Base-by-base conservation (phyloP, 305 asterid species). In the Fraxinus velutina region DNA sequence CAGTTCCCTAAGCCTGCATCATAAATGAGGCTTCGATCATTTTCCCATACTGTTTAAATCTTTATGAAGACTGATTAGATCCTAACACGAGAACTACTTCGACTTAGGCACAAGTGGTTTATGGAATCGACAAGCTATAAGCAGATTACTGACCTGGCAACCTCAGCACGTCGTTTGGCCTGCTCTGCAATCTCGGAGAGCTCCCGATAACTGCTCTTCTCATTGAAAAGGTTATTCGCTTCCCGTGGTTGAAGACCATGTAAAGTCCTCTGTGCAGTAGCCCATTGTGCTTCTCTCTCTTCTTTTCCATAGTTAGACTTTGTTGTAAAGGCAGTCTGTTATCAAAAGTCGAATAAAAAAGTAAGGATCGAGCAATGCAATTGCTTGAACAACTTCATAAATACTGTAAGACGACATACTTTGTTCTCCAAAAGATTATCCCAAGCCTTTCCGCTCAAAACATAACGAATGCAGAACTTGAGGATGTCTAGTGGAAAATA, bases 381-480 rank as follows among this genome's bases (percentile, higher is more conserved):
- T 42, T 15, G 9, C 37, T 27, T 27, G 37, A 39, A 72, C 32
- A 76, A 55, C 27, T 39, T 22, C 1, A 50, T 71, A 37, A 13
- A 44, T 37, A 73, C 44, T 44, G 37, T 55, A 27, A 5, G 77
- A 32, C 60, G 6, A 73, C 52, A 21, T 81, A 90, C 92, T 89
- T 81, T 88, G 75, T 86, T 86, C 86, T 90, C 91, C 80, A 90
- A 79, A 27, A 90, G 88, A 81, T 87, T 89, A 73, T 89, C 92
- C 98, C 98, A 94, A 0, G 97, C 97, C 80, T 89, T 90, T 79
- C 97, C 97, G 76, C 98, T 94, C 81, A 93, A 85, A 10, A 89
- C 86, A 5, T 94, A 94, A 80, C 97, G 92, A 80, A 89, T 92
- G 86, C 90, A 81, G 89, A 94, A 94, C 86, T 94, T 94, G 79